Evolutionary conservation across 2,329 filamentous ascomycete species (phyloP), one percentile per base, ranked within the genome.

Genomic region (Colletotrichum sp.): DNA sequence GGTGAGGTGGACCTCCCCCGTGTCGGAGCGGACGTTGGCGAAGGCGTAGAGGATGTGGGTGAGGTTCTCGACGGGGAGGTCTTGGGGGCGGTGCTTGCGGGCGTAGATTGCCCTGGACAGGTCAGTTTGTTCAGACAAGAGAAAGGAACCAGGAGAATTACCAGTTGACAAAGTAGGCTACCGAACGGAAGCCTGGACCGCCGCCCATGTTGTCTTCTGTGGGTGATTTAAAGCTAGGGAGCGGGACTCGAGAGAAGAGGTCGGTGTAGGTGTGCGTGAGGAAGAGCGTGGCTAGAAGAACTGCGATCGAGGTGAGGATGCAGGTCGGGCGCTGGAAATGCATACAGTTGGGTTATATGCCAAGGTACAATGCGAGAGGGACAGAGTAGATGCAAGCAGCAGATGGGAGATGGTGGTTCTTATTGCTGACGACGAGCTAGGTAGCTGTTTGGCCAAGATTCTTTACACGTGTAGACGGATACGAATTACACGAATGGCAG

Each of bases 1-100:
- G 9, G 91, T 93, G 77, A 93, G 84, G 80, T 90, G 81, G 32
- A 98, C 95, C 84, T 98, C 95, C 66, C 96, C 96, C 36, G 90
- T 92, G 5, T 96, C 95, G 4, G 93, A 89, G 6, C 92, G 90
- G 75, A 98, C 91, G 83, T 98, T 98, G 81, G 95, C 96, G 85
- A 99, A 99, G 18, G 96, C 89, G 79, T 98, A 98, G 18, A 98
- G 91, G 6, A 99, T 86, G 82, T 99, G 96, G 0, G 96, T 99
- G 57, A 98, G 90, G 72, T 95, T 94, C 71, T 96, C 91, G 5
- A 90, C 92, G 1, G 95, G 95, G 8, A 99, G 90, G 82, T 98
- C 92, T 82, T 98, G 94, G 0, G 96, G 96, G n/a, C 93, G 90
- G 83, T 97, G 94, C 80, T 96, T 94, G 71, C 96, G 92, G 52